Evolutionary conservation across 257 asterid species (phyloP), one percentile per base, ranked within the genome.

Genomic region (Phtheirospermum japonicum): DNA sequence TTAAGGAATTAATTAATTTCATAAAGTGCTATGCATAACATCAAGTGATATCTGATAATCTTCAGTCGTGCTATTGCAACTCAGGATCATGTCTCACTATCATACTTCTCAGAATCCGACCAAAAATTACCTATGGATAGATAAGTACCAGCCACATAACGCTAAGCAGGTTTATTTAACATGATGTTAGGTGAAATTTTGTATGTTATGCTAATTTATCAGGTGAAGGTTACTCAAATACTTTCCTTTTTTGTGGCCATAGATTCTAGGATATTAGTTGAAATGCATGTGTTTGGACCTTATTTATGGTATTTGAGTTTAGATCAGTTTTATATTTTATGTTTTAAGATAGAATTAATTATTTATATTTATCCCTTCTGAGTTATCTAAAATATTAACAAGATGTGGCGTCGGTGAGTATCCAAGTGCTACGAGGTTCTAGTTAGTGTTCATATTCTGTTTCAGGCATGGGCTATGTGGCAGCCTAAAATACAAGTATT

Each of bases 71-170:
- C 51, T 68, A 43, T 53, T 59, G 14, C 31, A 16, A 43, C 63
- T 46, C 76, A 83, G 95, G 84, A 68, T 82, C 62, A 76, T 76
- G 67, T 77, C 80, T 65, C 76, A 78, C 63, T 73, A 75, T 66
- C 84, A 68, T 57, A 68, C 88, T 48, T 69, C 80, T 51, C 71
- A 57, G 66, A 66, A 65, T 62, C 79, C 45, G 67, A 77, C 73
- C 11, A 81, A 73, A 63, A 89, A 84, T 72, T 76, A 85, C 77
- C 74, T 93, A 50, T 93, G 99, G 99, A 89, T 92, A 2, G 85
- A 89, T 78, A 93, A 87, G 75, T 87, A 87, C 78, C 88, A 74
- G 73, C 99, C 99, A 61, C 82, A 69, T 77, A 85, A 69, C 76
- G 82, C 90, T 66, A 72, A 74, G 50, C 87, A 93, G 99, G 99